phyloP scores from a whole-genome alignment of 257 asterid species.

The Rubia yunnanensis region DNA sequence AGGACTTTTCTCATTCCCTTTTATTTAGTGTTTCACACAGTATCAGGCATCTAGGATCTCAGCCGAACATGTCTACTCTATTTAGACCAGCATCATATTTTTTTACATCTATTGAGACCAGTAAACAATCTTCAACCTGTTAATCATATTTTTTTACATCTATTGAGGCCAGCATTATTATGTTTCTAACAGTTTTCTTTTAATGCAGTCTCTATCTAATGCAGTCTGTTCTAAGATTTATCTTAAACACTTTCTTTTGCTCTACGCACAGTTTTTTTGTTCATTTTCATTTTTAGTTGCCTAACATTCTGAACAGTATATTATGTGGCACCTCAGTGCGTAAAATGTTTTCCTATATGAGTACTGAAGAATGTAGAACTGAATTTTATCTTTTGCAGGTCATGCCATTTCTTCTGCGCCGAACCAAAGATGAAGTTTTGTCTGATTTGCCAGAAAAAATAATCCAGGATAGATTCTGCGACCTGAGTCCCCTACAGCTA shows the following conservation, averaged over 20 bases:
- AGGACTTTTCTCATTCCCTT: no score
- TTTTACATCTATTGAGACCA: no score
- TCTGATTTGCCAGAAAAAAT: slow-evolving; percentile 98
- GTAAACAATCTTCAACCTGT: no score
- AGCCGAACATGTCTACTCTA: neutral
- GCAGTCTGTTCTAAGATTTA: no score
- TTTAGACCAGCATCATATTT: no score
- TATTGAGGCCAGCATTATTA: no score
- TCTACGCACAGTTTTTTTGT: neutral
- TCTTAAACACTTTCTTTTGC: neutral
- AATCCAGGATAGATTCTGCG: slow-evolving; percentile 98
- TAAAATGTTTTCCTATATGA: neutral
- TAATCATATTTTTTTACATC: no score
- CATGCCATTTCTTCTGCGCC: slow-evolving; percentile 98
- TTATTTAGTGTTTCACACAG: neutral
- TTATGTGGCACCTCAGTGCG: neutral
- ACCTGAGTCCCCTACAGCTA: slow-evolving; percentile 87
- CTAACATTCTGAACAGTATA: no score
- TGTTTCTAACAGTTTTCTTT: no score
- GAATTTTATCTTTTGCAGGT: slow-evolving; percentile 46
- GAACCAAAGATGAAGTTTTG: slow-evolving; percentile 92
- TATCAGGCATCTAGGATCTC: neutral
- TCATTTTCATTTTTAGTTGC: no score
- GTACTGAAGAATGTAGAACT: slow-evolving; percentile 6
- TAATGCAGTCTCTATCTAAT: no score